A percentile compares a stretch with the other conserved stretches of the same genome.
These are phyloP conservation scores for Boletellus dicymbophilus DNA, from an alignment of 1,284 basidiomycete genomes.

Conservation along the genomic window DNA sequence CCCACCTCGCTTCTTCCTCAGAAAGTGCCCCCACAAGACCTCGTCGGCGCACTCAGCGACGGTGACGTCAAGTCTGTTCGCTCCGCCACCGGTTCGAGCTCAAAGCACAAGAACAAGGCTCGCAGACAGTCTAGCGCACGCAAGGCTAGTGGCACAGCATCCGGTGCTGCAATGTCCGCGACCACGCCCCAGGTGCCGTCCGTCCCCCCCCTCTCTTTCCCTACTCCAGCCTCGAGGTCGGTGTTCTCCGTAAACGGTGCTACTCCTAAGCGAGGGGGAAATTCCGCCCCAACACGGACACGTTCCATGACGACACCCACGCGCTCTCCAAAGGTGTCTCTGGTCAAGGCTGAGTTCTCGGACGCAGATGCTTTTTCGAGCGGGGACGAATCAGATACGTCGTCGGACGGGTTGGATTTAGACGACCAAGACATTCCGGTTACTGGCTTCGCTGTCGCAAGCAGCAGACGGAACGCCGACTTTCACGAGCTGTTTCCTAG, in stretches of 20 bases:
- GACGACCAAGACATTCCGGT: constrained; percentile 77
- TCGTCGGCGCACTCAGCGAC: constrained; percentile 33
- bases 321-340: constrained; percentile 20
- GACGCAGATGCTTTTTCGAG: constrained; percentile 32
- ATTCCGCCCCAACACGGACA: not conserved
- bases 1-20: constrained; percentile 39
- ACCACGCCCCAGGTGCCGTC: constrained; percentile 42
- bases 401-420: constrained; percentile 48
- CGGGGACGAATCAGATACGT: constrained; percentile 37
- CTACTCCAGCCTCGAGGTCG: constrained; percentile 18
- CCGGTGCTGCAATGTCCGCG: constrained; percentile 66
- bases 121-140: constrained; percentile 45
- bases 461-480: constrained; percentile 92
- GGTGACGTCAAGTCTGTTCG: constrained; percentile 42
- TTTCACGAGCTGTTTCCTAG: constrained; percentile 92
- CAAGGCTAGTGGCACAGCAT: constrained; percentile 59
- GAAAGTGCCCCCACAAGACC: constrained; percentile 29
- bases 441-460: constrained; percentile 96
- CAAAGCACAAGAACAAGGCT: constrained; percentile 36
- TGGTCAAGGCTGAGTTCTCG: constrained; percentile 25
- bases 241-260: constrained; percentile 16
- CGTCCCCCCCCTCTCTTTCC: constrained; percentile 13
- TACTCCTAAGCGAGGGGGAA: constrained; percentile 4
- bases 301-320: constrained; percentile 1
- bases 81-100: constrained; percentile 36